Percentiles rank a stretch among this genome's conserved stretches.
Conservation (phyloP, 2,329 filamentous ascomycete species). For the Mollisiaceae sp. region DNA sequence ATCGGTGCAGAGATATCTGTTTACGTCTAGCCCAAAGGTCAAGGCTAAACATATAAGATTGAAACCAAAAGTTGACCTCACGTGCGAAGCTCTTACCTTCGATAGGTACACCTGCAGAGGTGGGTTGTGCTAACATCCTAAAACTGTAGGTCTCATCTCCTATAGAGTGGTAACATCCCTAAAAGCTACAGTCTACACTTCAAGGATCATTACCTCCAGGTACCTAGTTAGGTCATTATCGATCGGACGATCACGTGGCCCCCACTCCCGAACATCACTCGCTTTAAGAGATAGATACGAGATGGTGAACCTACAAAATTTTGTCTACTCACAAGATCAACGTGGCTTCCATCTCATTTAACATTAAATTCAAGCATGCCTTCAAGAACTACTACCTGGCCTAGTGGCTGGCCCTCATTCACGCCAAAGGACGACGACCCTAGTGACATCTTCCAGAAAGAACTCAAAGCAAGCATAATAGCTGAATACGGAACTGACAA, state of each 20-base stretch:
- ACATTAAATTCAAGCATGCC: conserved; percentile 6
- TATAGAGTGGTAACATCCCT: too few relatives aligned
- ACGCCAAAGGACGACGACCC: conserved; percentile 16
- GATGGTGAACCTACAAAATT: too few relatives aligned
- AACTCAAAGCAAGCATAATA: conserved; percentile 16
- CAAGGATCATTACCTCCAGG: too few relatives aligned
- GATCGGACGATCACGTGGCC: neutral
- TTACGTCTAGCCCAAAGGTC: neutral
- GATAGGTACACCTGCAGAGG: too few relatives aligned
- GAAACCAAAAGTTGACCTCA: neutral
- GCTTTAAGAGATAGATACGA: neutral
- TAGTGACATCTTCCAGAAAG: conserved; percentile 8
- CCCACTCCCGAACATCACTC: neutral
- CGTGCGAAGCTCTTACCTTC: neutral
- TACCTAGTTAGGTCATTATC: too few relatives aligned
- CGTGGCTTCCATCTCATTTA: neutral
- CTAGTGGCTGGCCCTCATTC: conserved; percentile 13
- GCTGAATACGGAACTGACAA: conserved; percentile 9
- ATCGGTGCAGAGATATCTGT: neutral
- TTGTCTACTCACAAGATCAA: neutral
- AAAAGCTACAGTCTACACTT: too few relatives aligned
- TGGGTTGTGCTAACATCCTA: too few relatives aligned
- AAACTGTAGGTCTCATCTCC: too few relatives aligned
- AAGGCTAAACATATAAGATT: neutral
- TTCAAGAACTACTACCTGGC: conserved; percentile 12